Evolutionary conservation across 352 stramenopile genomes (phyloP), one percentile per base, ranked within the genome.

Genomic region (Blastocystis sp.): DNA sequence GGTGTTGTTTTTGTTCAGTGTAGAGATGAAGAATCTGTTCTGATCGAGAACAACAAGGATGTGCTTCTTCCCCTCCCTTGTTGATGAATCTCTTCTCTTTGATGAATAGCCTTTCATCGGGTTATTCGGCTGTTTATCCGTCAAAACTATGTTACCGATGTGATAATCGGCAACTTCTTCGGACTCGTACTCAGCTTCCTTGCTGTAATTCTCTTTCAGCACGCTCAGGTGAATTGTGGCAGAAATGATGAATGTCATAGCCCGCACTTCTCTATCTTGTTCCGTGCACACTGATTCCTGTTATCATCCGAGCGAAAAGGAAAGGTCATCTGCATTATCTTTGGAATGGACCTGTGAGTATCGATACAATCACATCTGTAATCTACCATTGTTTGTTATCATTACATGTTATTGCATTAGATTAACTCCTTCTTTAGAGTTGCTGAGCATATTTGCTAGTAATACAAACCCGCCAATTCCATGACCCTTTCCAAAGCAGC

Each of bases 241-340:
- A 42, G 3, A 16, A 24, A 16, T 42, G 16, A 32, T 38, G 18
- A 59, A 27, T 38, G 24, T 42, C n/a, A 42, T 67, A 73, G 61
- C 61, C 61, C n/a, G 61, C 61, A 18, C 44, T 73, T 9, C 44
- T 73, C 36, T 73, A 73, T 51, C 61, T 73, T 73, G 61, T 73
- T 51, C 61, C 61, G 3, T 73, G 61, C 46, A 48, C n/a, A n/a
- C 38, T 73, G 2, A 40, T 73, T 18, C 61, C 61, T 53, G 18
- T 73, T 7, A 24, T 46, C n/a, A 46, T 51, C 21, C 29, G 61
- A 34, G 61, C 61, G 24, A 27, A 29, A 14, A 73, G 18, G n/a
- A 24, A 16, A 24, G 1, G 46, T 51, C 27, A 73, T 32, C 46
- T 73, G 8, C 8, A 40, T 4, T 21, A 36, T 46, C 36, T 73